phyloP scores from a whole-genome alignment of 129 eudicot species.

The Tagetes erecta region DNA sequence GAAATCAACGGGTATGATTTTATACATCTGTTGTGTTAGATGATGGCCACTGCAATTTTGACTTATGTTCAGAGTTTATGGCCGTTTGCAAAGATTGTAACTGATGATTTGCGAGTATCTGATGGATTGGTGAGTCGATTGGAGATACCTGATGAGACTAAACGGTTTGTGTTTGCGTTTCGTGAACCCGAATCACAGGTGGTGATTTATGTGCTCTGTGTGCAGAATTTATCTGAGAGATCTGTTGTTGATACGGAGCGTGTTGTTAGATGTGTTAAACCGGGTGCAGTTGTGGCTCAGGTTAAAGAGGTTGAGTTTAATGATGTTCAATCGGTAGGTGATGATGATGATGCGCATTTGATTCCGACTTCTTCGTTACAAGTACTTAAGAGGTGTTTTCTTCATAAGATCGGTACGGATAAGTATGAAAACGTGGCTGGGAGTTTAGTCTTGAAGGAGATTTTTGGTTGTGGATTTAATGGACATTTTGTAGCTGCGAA shows the following conservation, averaged over 20 bases:
- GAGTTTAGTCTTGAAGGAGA: slow-evolving; percentile 76
- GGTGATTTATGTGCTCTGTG: slow-evolving; percentile 69
- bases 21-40: neutral
- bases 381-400: slow-evolving; percentile 70
- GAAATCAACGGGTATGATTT: slow-evolving; percentile 7
- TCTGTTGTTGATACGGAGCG: slow-evolving; percentile 67
- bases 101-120: slow-evolving; percentile 61
- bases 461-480: slow-evolving; percentile 79
- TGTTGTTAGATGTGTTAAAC: slow-evolving; percentile 63
- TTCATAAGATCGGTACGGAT: slow-evolving; percentile 57
- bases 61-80: slow-evolving; percentile 53
- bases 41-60: slow-evolving; percentile 39
- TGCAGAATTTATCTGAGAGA: slow-evolving; percentile 84
- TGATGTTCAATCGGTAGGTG: slow-evolving; percentile 26
- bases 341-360: slow-evolving; percentile 22
- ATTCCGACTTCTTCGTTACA: slow-evolving; percentile 65
- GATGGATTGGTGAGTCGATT: slow-evolving; percentile 59
- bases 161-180: slow-evolving; percentile 77
- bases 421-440: slow-evolving; percentile 82
- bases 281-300: slow-evolving; percentile 79
- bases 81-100: slow-evolving; percentile 52
- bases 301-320: slow-evolving; percentile 39
- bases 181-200: slow-evolving; percentile 57
- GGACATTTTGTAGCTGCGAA: slow-evolving; percentile 66
- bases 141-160: slow-evolving; percentile 65